phyloP scores from a whole-genome alignment of 2,329 filamentous ascomycete genomes.

The Dissoconium aciculare region DNA sequence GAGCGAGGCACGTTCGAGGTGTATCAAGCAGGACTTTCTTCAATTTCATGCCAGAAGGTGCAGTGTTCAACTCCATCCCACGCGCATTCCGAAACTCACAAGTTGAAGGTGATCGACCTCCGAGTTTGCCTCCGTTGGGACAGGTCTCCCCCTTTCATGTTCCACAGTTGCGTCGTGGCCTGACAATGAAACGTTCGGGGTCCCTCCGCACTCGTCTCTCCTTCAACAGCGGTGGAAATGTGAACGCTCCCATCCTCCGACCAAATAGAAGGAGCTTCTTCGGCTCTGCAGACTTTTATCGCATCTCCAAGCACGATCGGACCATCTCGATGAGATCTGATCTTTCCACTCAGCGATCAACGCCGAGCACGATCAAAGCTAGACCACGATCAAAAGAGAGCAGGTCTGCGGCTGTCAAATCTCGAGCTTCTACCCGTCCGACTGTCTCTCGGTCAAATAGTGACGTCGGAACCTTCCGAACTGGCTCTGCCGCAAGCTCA shows the following conservation, averaged over 20 bases:
- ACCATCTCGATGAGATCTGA: not conserved
- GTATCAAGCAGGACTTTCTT: not conserved
- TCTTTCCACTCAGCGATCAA: not conserved
- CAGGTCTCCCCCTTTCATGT: not conserved
- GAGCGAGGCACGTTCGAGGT: not conserved
- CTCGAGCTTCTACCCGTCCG: not conserved
- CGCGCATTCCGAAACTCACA: not conserved
- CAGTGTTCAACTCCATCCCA: not conserved
- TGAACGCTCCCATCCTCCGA: not conserved
- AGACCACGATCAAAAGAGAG: not conserved
- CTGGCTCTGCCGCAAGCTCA: not conserved
- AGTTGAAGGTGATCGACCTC: not conserved
- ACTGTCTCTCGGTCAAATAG: not conserved
- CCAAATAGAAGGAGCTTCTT: not conserved
- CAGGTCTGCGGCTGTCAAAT: not conserved
- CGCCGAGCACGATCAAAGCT: not conserved
- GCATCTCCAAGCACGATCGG: conserved; percentile 1
- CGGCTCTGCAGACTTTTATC: not conserved
- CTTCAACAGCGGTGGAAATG: not conserved
- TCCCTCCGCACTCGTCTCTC: not conserved
- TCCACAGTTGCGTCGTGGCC: not conserved
- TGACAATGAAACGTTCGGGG: not conserved
- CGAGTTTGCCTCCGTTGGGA: not conserved
- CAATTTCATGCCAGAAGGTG: not conserved
- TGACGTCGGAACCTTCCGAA: not conserved